Evolutionary conservation across 202 grass and related monocot species (phyloP).

Genomic region (Schoenoplectus tabernaemontani): DNA sequence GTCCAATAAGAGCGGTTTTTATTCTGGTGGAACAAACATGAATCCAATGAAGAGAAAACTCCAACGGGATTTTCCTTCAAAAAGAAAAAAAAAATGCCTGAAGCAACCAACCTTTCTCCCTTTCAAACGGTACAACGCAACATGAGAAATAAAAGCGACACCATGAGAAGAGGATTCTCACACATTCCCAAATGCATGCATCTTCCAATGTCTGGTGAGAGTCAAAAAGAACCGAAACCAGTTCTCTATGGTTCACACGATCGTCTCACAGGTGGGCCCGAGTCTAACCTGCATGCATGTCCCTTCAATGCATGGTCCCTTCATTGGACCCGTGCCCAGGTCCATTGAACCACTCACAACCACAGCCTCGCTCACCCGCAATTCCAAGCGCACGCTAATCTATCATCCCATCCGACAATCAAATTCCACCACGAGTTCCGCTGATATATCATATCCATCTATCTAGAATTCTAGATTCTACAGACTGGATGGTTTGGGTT

Average conservation of each 20-base stretch:
- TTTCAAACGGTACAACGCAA: neutral
- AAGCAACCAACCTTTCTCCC: neutral
- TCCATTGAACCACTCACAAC: conserved; percentile 2
- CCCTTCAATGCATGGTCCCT: neutral
- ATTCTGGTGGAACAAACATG: neutral
- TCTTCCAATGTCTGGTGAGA: neutral
- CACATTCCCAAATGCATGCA: neutral
- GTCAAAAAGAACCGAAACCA: neutral
- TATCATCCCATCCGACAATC: neutral
- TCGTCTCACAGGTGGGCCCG: neutral
- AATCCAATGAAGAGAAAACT: neutral
- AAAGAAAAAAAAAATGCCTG: too few relatives aligned
- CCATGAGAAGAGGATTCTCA: neutral
- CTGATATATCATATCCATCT: neutral
- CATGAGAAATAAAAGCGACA: neutral
- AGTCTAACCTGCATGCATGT: neutral
- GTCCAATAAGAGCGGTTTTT: neutral
- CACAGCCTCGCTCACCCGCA: neutral
- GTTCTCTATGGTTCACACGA: neutral
- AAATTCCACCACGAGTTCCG: neutral
- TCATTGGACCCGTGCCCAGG: neutral
- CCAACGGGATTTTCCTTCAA: too few relatives aligned
- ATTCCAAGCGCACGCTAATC: neutral
- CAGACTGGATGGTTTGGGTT: too few relatives aligned
- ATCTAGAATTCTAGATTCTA: neutral